Evolutionary conservation across 208 protist genomes (phyloP), one percentile per base, ranked within the genome.

Genomic region (Wallacemonas sp.): DNA sequence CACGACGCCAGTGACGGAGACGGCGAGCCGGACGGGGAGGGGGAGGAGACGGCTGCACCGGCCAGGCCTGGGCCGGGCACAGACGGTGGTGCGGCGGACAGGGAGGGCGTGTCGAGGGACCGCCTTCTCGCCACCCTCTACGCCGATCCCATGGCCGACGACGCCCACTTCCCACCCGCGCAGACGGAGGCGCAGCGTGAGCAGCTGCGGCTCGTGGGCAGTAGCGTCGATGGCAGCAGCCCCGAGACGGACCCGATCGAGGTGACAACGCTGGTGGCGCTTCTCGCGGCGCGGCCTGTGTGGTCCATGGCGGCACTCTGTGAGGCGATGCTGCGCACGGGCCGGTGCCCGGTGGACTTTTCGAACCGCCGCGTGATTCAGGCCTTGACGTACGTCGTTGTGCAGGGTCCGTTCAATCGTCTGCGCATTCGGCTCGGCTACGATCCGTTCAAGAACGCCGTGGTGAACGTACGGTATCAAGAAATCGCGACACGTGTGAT

Each of bases 341-440:
- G 88, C 1, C 32, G 68, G 36, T 94, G 88, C 60, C 88, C 88
- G 26, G 70, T 78, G 30, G 62, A 34, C n/a, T 72, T 83, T 65
- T 70, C 76, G 23, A 93, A 91, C 70, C 86, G 85, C 62, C 77
- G 85, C 47, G 77, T 84, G 2, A 76, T 93, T 27, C 43, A 69
- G 26, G 82, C 76, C 43, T 66, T 92, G 34, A 92, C 89, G 17
- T 95, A 95, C 54, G 39, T 83, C 3, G 80, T 95, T 26, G 58
- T 56, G 34, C 87, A 72, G 52, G 89, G 89, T 2, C 84, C 89
- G 6, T 95, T 90, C 75, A 88, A 90, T 65, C 79, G 89, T 3
- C 61, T 92, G n/a, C 84, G 86, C 41, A 74, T 95, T 54, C 79
- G 85, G 1, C 48, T 87, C n/a, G 85, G 76, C 46, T 92, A 82